A percentile compares a stretch with the other conserved stretches of the same genome.
Conservation (phyloP, 2,329 filamentous ascomycete species). For the Fusarium bactridioides region DNA sequence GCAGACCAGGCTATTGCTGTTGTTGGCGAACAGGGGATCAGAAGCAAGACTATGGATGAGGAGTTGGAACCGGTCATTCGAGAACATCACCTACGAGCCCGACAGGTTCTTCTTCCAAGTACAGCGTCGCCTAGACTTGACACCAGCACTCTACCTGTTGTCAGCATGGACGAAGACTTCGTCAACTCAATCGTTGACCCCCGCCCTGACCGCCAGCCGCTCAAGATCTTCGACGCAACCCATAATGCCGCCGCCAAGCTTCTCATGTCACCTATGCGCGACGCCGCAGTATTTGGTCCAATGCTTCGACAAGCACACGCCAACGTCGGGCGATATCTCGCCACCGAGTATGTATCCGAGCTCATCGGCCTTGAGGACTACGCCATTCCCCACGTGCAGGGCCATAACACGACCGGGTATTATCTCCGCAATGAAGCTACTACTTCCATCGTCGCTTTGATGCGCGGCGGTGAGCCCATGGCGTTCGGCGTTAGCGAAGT, state of each 20-base stretch:
- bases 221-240: slow-evolving; percentile 53
- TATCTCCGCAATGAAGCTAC: slow-evolving; percentile 55
- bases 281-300: slow-evolving; percentile 56
- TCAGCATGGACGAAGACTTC: slow-evolving; percentile 44
- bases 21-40: slow-evolving; percentile 54
- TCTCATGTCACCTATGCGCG: slow-evolving; percentile 61
- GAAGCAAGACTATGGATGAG: slow-evolving; percentile 63
- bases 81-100: slow-evolving; percentile 48
- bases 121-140: slow-evolving; percentile 53
- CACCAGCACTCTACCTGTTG: slow-evolving; percentile 50
- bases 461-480: slow-evolving; percentile 70
- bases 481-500: slow-evolving; percentile 63
- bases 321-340: slow-evolving; percentile 61
- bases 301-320: slow-evolving; percentile 58
- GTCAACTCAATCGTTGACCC: slow-evolving; percentile 28
- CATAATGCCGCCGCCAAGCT: slow-evolving; percentile 55
- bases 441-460: slow-evolving; percentile 66
- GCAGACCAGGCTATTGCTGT: slow-evolving; percentile 65
- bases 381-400: slow-evolving; percentile 61
- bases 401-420: slow-evolving; percentile 53
- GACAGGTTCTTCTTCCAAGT: slow-evolving; percentile 57
- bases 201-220: neutral
- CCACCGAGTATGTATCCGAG: slow-evolving; percentile 55
- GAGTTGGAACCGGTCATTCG: slow-evolving; percentile 53
- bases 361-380: slow-evolving; percentile 60